Conservation (phyloP, 495 filamentous ascomycete genomes). For the Parmelia sp. region DNA sequence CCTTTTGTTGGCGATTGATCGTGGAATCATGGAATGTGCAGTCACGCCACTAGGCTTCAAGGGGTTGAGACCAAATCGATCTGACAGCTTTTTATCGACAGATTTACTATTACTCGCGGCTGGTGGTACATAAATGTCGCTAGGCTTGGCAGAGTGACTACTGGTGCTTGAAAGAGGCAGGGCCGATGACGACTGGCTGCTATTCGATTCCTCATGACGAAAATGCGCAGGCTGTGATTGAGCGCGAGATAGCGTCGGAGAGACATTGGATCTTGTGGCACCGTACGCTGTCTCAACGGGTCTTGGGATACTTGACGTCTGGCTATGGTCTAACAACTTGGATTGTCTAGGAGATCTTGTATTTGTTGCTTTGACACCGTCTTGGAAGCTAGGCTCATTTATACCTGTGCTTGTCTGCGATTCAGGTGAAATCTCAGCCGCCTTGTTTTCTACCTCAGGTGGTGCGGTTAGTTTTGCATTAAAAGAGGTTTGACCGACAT, state of each 20-base stretch:
- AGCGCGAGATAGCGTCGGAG: slow-evolving; percentile 62
- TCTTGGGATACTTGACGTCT: slow-evolving; percentile 47
- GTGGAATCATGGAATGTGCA: slow-evolving; percentile 76
- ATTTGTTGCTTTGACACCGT: neutral
- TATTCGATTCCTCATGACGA: slow-evolving; percentile 29
- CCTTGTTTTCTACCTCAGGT: neutral
- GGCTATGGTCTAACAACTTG: neutral
- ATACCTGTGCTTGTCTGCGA: neutral
- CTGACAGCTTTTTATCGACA: slow-evolving; percentile 65
- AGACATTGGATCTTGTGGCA: slow-evolving; percentile 39
- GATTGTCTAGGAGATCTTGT: neutral
- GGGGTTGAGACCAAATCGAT: slow-evolving; percentile 54
- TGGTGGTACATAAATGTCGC: neutral
- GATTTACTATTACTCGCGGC: slow-evolving; percentile 35
- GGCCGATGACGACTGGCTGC: slow-evolving; percentile 13
- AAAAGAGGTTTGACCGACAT: neutral
- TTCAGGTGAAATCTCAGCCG: neutral
- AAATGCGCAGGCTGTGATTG: slow-evolving; percentile 60
- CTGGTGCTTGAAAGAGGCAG: neutral
- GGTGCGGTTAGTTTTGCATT: neutral
- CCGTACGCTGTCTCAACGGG: slow-evolving; percentile 41
- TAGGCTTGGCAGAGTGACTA: neutral
- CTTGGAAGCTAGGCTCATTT: neutral
- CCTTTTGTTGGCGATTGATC: slow-evolving; percentile 63
- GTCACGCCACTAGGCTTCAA: slow-evolving; percentile 55